These are phyloP conservation scores for Hypomontagnella monticulosa DNA, from an alignment of 495 filamentous ascomycete species.

Conservation along the genomic window DNA sequence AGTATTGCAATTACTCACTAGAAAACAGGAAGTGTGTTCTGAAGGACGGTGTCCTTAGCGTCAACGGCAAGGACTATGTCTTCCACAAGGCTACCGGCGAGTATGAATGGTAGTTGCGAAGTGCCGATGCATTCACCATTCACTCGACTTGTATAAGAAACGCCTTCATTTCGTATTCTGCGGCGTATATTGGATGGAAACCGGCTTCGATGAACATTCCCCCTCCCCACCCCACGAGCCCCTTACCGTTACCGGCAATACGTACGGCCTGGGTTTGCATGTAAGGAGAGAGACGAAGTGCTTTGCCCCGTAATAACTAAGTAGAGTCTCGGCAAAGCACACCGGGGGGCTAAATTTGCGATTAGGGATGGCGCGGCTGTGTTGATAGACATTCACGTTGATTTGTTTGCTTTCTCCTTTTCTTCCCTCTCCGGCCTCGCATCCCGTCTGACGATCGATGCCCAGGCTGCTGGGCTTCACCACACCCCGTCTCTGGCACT, in stretches of 20 bases:
- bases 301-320: constrained; percentile 5
- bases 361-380: constrained; percentile 3
- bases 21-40: constrained; percentile 84
- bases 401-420: constrained; percentile 1
- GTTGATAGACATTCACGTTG: constrained; percentile 21
- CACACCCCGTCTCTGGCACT: not conserved
- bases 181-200: constrained; percentile 8
- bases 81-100: constrained; percentile 98
- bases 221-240: constrained; percentile 1
- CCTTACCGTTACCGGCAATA: not conserved
- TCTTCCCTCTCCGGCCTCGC: not conserved
- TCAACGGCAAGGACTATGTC: constrained; percentile 92
- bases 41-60: constrained; percentile 94
- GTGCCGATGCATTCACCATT: not conserved
- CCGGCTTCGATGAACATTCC: not conserved
- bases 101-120: constrained; percentile 84
- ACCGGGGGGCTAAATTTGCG: constrained; percentile 6
- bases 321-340: constrained; percentile 1
- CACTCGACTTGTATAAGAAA: constrained; percentile 17
- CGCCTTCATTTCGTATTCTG: constrained; percentile 11
- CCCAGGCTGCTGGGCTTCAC: not conserved
- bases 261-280: not conserved
- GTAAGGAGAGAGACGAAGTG: not conserved
- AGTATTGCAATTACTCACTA: constrained; percentile 28
- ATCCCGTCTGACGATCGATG: not conserved